Base-by-base conservation (phyloP, 2,329 filamentous ascomycete genomes). In the Rutstroemia sp. region DNA sequence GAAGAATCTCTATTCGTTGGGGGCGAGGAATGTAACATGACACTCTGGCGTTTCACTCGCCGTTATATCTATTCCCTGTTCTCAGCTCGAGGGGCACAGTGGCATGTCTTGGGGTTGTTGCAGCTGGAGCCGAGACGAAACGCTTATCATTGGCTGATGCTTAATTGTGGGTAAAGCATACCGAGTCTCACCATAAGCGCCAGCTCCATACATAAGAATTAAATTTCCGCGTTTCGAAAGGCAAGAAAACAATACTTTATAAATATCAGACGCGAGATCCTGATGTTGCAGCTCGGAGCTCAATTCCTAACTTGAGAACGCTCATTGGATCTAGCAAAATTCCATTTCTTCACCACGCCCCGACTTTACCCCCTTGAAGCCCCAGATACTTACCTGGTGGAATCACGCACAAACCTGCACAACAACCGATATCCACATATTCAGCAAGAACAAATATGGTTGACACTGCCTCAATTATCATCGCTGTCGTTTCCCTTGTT, bases 401-500 rank as follows among this genome's bases (percentile, higher is more conserved):
- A 23, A 16, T 23, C 23, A 27, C 16, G 16, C 10, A 27, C 4
- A 10, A 17, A 48, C 4, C 16, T n/a, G 19, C 10, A 16, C 14
- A n/a, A 53, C 23, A 38, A 19, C 8, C 3, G n/a, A 12, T 25
- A 16, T 17, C 34, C 23, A 17, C 14, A 4, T 17, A 34, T 34
- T 37, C 37, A n/a, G 14, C n/a, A 42, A 42, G 9, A n/a, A 17
- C n/a, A 42, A 42, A 16, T 27, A 65, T 64, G 62, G 53, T 61
- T 12, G 62, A 63, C 55, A 21, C 55, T 21, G 62, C 63, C 12
- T 65, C 63, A 25, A 63, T 65, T 27, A 59, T 65, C 55, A 61
- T 65, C 25, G 63, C 63, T 3, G 55, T 63, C 12, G 63, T 65
- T 10, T 65, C 63, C n/a, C 59, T 65, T 9, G n/a, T 64, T 21